These are phyloP conservation scores for barley (Hordeum vulgare) DNA, from an alignment of 176 grass and related monocot species.

Conservation along the genomic window MorexV3_pseudomolecules_assembly NC_058521.1:235425688-235426187, in stretches of 20 bases:
- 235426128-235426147: slow-evolving; percentile 1
- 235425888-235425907: neutral
- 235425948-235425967: neutral
- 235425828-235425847: neutral
- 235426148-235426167: slow-evolving; percentile 50
- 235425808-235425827: neutral
- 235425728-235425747: neutral
- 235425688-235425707: neutral
- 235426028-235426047: neutral
- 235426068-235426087: neutral
- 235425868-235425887: neutral
- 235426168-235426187: slow-evolving; percentile 39
- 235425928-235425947: neutral
- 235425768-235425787: neutral
- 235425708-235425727: neutral
- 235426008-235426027: neutral
- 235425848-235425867: neutral
- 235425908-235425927: neutral
- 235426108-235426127: neutral
- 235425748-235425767: neutral
- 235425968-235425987: neutral
- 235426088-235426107: neutral
- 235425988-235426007: neutral
- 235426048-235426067: neutral
- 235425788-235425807: neutral